Base-by-base conservation (phyloP, 169 alveolate species). In the Cryptosporidium baileyi region DNA sequence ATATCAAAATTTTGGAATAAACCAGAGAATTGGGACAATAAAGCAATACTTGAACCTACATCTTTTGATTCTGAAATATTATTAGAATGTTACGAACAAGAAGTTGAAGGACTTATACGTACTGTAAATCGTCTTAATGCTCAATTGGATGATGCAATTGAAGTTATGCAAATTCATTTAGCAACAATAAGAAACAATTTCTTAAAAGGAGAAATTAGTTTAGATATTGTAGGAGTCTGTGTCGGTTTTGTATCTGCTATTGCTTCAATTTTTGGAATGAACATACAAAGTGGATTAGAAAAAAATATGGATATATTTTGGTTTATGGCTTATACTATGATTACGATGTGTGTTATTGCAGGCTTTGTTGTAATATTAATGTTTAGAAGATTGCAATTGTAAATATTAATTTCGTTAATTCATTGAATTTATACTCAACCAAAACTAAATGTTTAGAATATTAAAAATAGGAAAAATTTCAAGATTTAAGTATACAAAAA, bases 231-330 rank as follows among this genome's bases (percentile, higher is more conserved):
- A 30, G 94, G 93, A 3, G 92, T 89, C 5, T 82, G 91, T 5
- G 90, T 92, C 52, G 88, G 92, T 1, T 90, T 91, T 67, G 92
- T 92, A 43, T 91, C 93, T 43, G 92, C 95, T 3, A 81, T 89
- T 49, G 94, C 95, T 34, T 92, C 92, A 5, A 67, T 92, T 36
- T 92, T 92, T 80, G 95, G 95, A 32, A 92, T 92, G 95, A 92
- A 92, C 80, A 88, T 92, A 60, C 80, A 81, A 61, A 92, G 89
- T 80, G 94, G 94, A 5, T 63, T 82, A 57, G 95, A 92, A 43
- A 81, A 89, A 36, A 82, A 81, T 47, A 80, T 80, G 17, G 81
- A 59, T n/a, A 60, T 88, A 28, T 92, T 92, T 62, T 91, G 95
- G 95, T 28, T 61, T 51, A 63, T 90, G 60, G 91, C 93, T 1